These are phyloP conservation scores for Aureobasidium sp. DNA, from an alignment of 2,329 filamentous ascomycete genomes.

Conservation along the genomic window DNA sequence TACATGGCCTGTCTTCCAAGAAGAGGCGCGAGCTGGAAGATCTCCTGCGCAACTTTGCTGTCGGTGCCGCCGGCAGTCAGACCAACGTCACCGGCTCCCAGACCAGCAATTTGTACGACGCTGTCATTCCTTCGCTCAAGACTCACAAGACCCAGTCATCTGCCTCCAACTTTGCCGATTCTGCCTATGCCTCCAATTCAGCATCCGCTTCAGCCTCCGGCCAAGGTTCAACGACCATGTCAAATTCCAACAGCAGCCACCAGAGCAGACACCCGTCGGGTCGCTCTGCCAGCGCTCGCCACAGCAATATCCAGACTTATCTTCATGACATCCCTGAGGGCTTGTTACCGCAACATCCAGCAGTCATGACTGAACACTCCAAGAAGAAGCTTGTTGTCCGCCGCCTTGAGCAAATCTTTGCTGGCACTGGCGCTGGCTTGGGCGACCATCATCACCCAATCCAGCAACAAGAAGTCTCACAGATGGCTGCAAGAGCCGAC, in stretches of 20 bases:
- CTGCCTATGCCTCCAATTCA: slow-evolving; percentile 57
- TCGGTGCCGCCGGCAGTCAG: slow-evolving; percentile 47
- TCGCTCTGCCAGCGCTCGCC: slow-evolving; percentile 30
- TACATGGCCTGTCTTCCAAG: slow-evolving; percentile 63
- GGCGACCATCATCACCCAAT: slow-evolving; percentile 43
- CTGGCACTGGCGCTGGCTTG: slow-evolving; percentile 52
- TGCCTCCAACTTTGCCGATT: slow-evolving; percentile 45
- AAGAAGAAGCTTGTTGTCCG: slow-evolving; percentile 72
- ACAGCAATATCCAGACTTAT: slow-evolving; percentile 62
- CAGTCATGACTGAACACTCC: slow-evolving; percentile 60
- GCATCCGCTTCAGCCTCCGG: slow-evolving; percentile 38
- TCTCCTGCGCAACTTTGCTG: slow-evolving; percentile 63
- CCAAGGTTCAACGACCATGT: no score
- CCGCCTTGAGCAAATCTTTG: slow-evolving; percentile 73
- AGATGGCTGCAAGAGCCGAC: slow-evolving; percentile 46
- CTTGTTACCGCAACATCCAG: slow-evolving; percentile 52
- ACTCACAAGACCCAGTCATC: slow-evolving; percentile 56
- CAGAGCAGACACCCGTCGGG: slow-evolving; percentile 16
- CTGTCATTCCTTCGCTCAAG: slow-evolving; percentile 41
- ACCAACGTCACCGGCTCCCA: slow-evolving; percentile 26
- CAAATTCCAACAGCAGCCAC: slow-evolving; percentile 25
- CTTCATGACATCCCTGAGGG: slow-evolving; percentile 66
- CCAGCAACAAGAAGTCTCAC: slow-evolving; percentile 53
- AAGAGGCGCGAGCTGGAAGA: slow-evolving; percentile 74
- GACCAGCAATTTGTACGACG: slow-evolving; percentile 27